phyloP scores from a whole-genome alignment of 106 monocot species.

The Apostasia shenzhenica region DNA sequence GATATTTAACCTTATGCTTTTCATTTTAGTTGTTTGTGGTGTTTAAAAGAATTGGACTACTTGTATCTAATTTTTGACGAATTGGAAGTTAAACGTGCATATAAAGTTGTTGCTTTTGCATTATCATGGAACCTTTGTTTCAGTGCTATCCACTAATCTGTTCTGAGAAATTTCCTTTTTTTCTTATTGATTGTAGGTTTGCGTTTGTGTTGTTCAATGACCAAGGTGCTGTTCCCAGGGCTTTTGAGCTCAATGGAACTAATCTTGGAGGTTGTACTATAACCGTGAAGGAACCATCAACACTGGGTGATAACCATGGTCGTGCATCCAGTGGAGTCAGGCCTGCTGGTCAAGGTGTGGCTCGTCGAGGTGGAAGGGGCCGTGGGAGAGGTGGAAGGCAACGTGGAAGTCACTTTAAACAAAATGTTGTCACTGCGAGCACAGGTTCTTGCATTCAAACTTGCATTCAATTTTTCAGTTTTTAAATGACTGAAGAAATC shows the following conservation, averaged over 20 bases:
- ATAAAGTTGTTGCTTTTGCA: too few relatives aligned
- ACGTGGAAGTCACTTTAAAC: conserved; percentile 18
- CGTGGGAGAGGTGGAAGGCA: conserved; percentile 22
- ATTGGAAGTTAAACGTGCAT: too few relatives aligned
- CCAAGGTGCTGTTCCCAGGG: conserved; percentile 19
- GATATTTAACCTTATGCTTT: too few relatives aligned
- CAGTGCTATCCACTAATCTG: background rate
- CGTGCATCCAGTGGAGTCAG: conserved; percentile 23
- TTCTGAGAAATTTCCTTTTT: background rate
- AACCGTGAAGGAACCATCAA: conserved; percentile 46
- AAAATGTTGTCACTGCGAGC: conserved; percentile 22
- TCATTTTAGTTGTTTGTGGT: too few relatives aligned
- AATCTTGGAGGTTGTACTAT: conserved; percentile 35
- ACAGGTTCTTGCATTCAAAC: conserved; percentile 10
- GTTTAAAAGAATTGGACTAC: too few relatives aligned
- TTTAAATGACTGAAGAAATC: too few relatives aligned
- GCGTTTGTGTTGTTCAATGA: conserved; percentile 69
- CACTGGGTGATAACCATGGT: conserved; percentile 18
- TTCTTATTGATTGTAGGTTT: conserved; percentile 29
- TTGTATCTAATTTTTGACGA: too few relatives aligned
- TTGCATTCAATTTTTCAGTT: too few relatives aligned
- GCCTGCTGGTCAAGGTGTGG: conserved; percentile 5
- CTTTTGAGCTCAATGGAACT: conserved; percentile 55
- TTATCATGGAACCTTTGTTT: background rate
- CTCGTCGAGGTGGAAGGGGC: conserved; percentile 16